Conservation (phyloP, 805 yeast genomes). For the Alloascoidea hylecoeti region DNA sequence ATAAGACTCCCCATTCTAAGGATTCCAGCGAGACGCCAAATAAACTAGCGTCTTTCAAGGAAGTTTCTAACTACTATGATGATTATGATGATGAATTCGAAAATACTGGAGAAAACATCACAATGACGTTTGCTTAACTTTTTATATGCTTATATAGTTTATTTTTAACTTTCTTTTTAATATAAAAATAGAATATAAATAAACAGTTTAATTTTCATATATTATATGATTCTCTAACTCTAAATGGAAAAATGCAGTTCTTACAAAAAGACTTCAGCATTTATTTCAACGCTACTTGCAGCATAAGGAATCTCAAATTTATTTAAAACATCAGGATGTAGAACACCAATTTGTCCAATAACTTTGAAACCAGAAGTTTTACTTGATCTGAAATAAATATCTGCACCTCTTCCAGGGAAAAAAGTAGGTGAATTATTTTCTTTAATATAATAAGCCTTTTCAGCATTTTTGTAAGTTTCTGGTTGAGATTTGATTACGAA, state of each 20-base stretch:
- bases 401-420: constrained; percentile 98
- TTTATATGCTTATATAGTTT: too few species aligned
- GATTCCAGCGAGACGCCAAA: too few species aligned
- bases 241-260: neutral
- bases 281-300: constrained; percentile 81
- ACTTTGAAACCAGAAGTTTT: constrained; percentile 18
- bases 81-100: too few species aligned
- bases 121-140: too few species aligned
- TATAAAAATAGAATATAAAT: too few species aligned
- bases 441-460: constrained; percentile 24
- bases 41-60: too few species aligned
- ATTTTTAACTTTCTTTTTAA: too few species aligned
- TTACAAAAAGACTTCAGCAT: constrained; percentile 76
- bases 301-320: constrained; percentile 87
- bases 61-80: too few species aligned
- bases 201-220: too few species aligned
- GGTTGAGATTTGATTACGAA: constrained; percentile 26
- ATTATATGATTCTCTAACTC: neutral
- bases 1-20: too few species aligned
- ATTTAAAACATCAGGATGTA: constrained; percentile 88
- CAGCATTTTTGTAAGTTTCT: constrained; percentile 30
- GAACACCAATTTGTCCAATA: constrained; percentile 80
- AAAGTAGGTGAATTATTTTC: constrained; percentile 35
- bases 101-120: too few species aligned
- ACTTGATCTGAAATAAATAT: constrained; percentile 55